Evolutionary conservation across 225 moss, liverwort and hornwort species (phyloP).

Genomic region (Antitrichia curtipendula): DNA sequence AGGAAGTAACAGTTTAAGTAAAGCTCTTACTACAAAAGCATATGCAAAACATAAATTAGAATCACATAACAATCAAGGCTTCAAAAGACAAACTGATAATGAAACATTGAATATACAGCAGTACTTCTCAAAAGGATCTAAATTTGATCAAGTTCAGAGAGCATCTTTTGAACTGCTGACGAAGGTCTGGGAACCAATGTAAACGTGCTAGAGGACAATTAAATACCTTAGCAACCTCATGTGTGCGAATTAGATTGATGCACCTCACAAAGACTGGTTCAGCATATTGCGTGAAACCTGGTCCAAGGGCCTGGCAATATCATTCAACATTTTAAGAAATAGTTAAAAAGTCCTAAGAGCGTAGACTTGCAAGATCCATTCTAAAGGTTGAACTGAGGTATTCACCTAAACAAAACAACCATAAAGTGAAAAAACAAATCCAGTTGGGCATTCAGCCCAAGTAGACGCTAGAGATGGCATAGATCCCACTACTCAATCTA

Average conservation of each 20-base stretch:
- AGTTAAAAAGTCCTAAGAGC: not conserved
- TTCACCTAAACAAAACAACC: not conserved
- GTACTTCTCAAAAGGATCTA: not conserved
- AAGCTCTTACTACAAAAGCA: not conserved
- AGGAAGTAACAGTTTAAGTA: not conserved
- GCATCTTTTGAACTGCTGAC: not conserved
- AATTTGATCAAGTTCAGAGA: not conserved
- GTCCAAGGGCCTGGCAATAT: constrained; percentile 71
- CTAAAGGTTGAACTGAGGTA: not conserved
- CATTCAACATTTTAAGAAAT: not conserved
- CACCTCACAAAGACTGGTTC: constrained; percentile 96
- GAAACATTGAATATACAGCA: not conserved
- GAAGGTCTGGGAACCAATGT: not conserved
- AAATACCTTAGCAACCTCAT: constrained; percentile 83
- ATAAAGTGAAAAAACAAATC: not conserved
- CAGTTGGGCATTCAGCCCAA: not conserved
- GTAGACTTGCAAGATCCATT: not conserved
- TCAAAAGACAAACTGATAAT: not conserved
- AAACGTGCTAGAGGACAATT: not conserved
- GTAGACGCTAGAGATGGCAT: not conserved
- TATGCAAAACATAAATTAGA: not conserved
- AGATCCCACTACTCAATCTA: not conserved
- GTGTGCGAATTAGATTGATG: constrained; percentile 89
- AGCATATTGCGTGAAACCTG: constrained; percentile 92
- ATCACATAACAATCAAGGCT: not conserved